Conservation (phyloP, 1,284 basidiomycete species). For the Pterulicium gracile region DNA sequence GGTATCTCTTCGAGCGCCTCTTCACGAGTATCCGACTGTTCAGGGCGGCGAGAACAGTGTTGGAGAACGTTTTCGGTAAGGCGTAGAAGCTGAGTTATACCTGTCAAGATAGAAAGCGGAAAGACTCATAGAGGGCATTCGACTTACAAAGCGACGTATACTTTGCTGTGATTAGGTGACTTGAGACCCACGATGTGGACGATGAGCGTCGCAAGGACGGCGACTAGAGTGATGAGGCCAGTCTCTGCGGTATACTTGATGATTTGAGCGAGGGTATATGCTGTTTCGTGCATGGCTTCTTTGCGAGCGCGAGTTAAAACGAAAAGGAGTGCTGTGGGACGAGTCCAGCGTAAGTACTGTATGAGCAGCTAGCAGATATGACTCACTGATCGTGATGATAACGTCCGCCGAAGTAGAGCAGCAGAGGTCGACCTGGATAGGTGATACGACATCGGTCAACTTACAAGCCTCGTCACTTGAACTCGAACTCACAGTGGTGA, state of each 20-base stretch:
- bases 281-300: background rate
- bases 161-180: background rate
- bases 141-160: background rate
- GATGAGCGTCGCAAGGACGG: background rate
- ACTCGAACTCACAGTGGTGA: background rate
- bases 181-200: background rate
- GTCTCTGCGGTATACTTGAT: conserved; percentile 1
- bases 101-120: background rate
- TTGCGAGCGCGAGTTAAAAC: background rate
- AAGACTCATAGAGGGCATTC: background rate
- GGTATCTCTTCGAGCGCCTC: background rate
- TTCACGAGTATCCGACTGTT: background rate
- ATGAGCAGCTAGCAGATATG: background rate
- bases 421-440: background rate
- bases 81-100: background rate
- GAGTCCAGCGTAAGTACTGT: background rate
- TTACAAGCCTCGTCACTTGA: background rate
- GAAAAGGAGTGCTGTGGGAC: background rate
- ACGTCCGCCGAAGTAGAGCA: background rate
- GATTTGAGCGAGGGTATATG: background rate
- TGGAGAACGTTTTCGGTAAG: background rate
- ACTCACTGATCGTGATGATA: background rate
- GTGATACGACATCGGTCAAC: too few species aligned
- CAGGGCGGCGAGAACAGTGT: background rate
- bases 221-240: background rate